phyloP scores from a whole-genome alignment of 495 filamentous ascomycete genomes.

The Wilcoxina mikolae region DNA sequence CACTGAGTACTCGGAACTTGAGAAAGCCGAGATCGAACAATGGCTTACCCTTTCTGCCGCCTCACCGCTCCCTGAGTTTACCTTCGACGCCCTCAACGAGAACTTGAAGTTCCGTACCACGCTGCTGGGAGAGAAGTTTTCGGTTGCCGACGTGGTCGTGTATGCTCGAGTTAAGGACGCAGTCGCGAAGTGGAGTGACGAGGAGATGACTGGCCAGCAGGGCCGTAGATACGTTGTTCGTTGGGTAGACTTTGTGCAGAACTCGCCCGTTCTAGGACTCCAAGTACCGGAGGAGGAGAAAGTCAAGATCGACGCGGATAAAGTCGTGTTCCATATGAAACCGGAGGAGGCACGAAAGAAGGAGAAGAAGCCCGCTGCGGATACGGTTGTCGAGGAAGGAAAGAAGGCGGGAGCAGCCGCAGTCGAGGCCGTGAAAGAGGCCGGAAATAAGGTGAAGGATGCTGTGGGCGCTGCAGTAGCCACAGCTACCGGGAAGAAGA shows the following conservation, averaged over 20 bases:
- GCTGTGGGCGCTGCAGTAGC: constrained; percentile 31
- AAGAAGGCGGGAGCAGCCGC: constrained; percentile 33
- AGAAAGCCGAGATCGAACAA: constrained; percentile 72
- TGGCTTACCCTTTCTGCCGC: constrained; percentile 62
- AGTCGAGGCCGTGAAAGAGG: constrained; percentile 35
- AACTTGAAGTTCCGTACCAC: constrained; percentile 82
- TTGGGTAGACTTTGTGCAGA: constrained; percentile 87
- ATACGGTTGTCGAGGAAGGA: constrained; percentile 35
- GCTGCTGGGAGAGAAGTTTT: constrained; percentile 77
- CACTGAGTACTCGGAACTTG: constrained; percentile 53
- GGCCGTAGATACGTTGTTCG: constrained; percentile 87
- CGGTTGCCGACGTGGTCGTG: constrained; percentile 72
- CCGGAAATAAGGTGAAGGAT: constrained; percentile 31
- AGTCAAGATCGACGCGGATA: constrained; percentile 59
- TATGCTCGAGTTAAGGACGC: constrained; percentile 67
- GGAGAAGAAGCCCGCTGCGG: constrained; percentile 55
- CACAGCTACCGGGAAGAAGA: constrained; percentile 36
- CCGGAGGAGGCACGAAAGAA: constrained; percentile 70
- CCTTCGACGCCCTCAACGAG: constrained; percentile 62
- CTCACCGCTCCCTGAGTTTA: constrained; percentile 44
- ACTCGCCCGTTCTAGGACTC: constrained; percentile 61
- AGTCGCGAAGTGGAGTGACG: constrained; percentile 65
- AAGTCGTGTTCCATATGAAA: constrained; percentile 62
- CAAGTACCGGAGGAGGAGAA: constrained; percentile 60
- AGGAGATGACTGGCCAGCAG: constrained; percentile 80